A percentile compares a stretch with the other conserved stretches of the same genome.
phyloP scores from a whole-genome alignment of 1,139 yeast species.

The Lodderomyces margitis region DNA sequence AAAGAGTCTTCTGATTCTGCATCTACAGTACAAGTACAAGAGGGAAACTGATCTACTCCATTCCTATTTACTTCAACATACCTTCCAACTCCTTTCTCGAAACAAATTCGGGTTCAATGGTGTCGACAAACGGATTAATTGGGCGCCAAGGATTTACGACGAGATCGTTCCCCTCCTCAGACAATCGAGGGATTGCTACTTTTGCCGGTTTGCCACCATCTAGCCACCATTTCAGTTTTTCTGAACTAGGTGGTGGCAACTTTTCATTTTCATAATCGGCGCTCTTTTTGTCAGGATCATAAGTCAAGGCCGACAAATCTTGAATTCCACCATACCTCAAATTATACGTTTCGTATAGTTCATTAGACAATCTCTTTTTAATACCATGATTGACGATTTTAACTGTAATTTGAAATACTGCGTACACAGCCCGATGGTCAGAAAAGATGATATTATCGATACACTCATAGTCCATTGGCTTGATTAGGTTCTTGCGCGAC shows the following conservation, averaged over 20 bases:
- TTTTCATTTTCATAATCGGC: slow-evolving; percentile 25
- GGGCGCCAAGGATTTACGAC: slow-evolving; percentile 68
- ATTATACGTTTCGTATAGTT: slow-evolving; percentile 58
- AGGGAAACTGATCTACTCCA: background rate
- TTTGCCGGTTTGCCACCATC: slow-evolving; percentile 75
- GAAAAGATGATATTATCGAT: slow-evolving; percentile 67
- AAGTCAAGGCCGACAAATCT: slow-evolving; percentile 30
- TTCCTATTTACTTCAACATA: slow-evolving; percentile 8
- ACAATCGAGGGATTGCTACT: slow-evolving; percentile 48
- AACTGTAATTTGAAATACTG: slow-evolving; percentile 65
- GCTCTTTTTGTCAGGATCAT: slow-evolving; percentile 21
- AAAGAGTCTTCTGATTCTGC: too few species aligned
- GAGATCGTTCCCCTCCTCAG: slow-evolving; percentile 23
- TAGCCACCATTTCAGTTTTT: slow-evolving; percentile 87
- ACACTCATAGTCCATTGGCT: slow-evolving; percentile 64
- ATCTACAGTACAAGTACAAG: too few species aligned
- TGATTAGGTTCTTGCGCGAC: slow-evolving; percentile 52
- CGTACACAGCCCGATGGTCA: slow-evolving; percentile 93
- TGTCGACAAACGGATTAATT: slow-evolving; percentile 63
- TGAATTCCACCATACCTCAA: slow-evolving; percentile 43
- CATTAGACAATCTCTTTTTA: slow-evolving; percentile 56
- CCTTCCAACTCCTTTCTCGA: slow-evolving; percentile 12
- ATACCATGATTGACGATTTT: slow-evolving; percentile 65
- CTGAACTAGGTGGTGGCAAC: slow-evolving; percentile 89
- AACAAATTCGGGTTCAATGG: slow-evolving; percentile 37